These are phyloP conservation scores for Dactylellina cionopaga DNA, from an alignment of 2,329 filamentous ascomycete genomes.

Conservation along the genomic window DNA sequence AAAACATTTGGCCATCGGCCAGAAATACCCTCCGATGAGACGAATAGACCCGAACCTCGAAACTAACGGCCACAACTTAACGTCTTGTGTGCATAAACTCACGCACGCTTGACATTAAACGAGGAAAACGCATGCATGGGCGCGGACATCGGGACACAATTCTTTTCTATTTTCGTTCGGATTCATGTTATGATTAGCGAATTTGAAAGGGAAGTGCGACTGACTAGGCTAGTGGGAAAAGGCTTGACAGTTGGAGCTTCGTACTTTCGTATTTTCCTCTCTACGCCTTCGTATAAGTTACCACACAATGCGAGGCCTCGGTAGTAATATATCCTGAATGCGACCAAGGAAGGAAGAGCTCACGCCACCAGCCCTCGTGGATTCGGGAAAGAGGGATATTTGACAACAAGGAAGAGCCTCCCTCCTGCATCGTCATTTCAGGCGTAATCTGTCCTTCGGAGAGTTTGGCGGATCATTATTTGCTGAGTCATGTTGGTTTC, in stretches of 20 bases:
- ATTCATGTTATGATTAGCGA: neutral
- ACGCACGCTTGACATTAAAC: too few species aligned
- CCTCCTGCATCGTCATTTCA: neutral
- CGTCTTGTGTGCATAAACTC: neutral
- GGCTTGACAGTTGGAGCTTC: too few species aligned
- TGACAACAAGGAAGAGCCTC: conserved; percentile 11
- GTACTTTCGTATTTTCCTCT: neutral
- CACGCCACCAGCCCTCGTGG: too few species aligned
- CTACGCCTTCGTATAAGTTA: conserved; percentile 21
- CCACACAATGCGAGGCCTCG: conserved; percentile 10
- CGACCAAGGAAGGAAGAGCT: too few species aligned
- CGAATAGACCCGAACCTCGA: conserved; percentile 5
- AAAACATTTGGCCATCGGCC: conserved; percentile 26
- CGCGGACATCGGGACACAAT: neutral
- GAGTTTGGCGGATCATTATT: conserved; percentile 35
- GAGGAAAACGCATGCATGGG: neutral
- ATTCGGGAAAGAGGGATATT: too few species aligned
- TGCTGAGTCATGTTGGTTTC: conserved; percentile 11
- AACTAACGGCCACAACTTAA: neutral
- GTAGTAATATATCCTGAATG: too few species aligned
- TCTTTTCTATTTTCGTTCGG: conserved; percentile 8
- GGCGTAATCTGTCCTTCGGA: conserved; percentile 2
- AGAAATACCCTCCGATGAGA: conserved; percentile 29
- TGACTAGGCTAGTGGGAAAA: too few species aligned
- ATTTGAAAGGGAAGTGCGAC: neutral